phyloP scores from a whole-genome alignment of 1,284 basidiomycete genomes.

The Moesziomyces aphidis region DNA sequence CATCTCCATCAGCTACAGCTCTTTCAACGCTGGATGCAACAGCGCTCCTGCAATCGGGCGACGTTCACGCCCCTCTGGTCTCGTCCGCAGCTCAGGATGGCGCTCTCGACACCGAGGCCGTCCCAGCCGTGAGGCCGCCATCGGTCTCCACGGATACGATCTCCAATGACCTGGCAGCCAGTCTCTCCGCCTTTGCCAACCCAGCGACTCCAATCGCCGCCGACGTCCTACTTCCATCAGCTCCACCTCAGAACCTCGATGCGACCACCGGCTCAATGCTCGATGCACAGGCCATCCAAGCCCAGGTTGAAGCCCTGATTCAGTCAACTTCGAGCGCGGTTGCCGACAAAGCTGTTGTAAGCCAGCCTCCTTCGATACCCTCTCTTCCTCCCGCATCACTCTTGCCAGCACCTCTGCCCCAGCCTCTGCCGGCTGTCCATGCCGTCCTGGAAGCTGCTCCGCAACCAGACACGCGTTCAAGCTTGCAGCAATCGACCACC shows the following conservation, averaged over 20 bases:
- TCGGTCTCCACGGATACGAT: not conserved
- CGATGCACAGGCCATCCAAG: slow-evolving; percentile 40
- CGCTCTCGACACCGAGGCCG: not conserved
- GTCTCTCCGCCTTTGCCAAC: not conserved
- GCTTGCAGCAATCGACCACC: not conserved
- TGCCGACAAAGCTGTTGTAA: slow-evolving; percentile 1
- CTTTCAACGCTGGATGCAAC: not conserved
- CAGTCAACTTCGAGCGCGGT: slow-evolving; percentile 36
- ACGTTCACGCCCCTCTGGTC: not conserved
- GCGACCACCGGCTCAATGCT: slow-evolving; percentile 11
- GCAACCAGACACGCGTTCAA: not conserved
- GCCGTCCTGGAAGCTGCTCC: not conserved
- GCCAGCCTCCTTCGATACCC: slow-evolving; percentile 1
- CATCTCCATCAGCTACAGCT: not conserved
- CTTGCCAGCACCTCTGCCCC: not conserved
- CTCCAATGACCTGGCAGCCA: not conserved
- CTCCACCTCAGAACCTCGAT: not conserved
- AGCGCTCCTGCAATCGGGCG: slow-evolving; percentile 10
- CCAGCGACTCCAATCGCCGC: not conserved
- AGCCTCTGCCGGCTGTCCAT: not conserved
- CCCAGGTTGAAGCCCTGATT: slow-evolving; percentile 41
- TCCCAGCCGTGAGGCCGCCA: not conserved
- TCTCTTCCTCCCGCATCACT: not conserved
- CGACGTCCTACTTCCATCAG: not conserved
- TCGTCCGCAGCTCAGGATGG: not conserved